phyloP scores from a whole-genome alignment of 2,329 filamentous ascomycete genomes.

The Pestalotiopsis sp. region DNA sequence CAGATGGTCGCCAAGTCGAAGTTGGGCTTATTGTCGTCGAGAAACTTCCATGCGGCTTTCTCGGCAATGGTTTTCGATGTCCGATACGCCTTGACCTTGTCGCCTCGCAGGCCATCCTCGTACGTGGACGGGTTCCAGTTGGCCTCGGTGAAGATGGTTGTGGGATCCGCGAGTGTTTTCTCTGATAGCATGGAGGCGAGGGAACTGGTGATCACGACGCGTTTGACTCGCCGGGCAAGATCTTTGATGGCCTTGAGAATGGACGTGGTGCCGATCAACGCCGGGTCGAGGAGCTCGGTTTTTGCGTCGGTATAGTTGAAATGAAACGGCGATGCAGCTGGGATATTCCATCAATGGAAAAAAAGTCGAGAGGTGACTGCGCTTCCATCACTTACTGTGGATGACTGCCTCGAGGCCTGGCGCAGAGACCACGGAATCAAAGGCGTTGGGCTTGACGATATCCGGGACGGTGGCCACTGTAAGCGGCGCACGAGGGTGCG shows the following conservation, averaged over 20 bases:
- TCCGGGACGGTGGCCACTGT: background rate
- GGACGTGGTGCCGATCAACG: slow-evolving; percentile 59
- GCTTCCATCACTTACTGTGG: background rate
- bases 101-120: slow-evolving; percentile 31
- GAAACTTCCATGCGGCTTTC: background rate
- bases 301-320: slow-evolving; percentile 22
- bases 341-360: too few species aligned
- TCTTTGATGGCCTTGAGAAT: slow-evolving; percentile 68
- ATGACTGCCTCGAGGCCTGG: background rate
- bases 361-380: too few species aligned
- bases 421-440: background rate
- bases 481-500: background rate
- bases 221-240: slow-evolving; percentile 58
- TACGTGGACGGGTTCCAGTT: slow-evolving; percentile 51
- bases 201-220: slow-evolving; percentile 50
- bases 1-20: background rate
- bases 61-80: background rate
- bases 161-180: background rate
- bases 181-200: background rate
- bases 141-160: slow-evolving; percentile 36
- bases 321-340: background rate
- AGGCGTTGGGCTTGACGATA: background rate
- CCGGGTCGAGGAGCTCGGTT: slow-evolving; percentile 53
- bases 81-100: background rate
- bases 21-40: background rate